Evolutionary conservation across 129 eudicot species (phyloP).

Genomic region (Saussurea involucrata): DNA sequence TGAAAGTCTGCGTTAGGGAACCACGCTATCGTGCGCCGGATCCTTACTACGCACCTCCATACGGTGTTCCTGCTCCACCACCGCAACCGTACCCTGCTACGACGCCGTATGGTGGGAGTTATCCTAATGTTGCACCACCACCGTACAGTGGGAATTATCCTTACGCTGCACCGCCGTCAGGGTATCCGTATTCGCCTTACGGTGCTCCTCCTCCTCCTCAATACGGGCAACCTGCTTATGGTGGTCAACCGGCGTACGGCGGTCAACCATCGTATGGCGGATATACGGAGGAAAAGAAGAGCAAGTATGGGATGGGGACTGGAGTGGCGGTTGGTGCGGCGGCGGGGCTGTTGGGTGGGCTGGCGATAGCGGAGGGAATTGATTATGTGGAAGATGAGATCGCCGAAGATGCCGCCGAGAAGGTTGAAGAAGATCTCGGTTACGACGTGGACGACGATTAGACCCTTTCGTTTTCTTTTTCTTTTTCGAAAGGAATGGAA

Average conservation of each 20-base stretch:
- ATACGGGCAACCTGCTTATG: constrained; percentile 31
- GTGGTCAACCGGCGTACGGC: constrained; percentile 28
- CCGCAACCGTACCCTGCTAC: constrained; percentile 21
- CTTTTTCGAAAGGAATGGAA: background rate
- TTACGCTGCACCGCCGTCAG: constrained; percentile 41
- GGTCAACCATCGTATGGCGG: constrained; percentile 28
- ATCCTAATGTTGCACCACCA: constrained; percentile 21
- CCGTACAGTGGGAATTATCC: constrained; percentile 41
- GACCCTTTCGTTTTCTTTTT: background rate
- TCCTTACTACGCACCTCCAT: constrained; percentile 52
- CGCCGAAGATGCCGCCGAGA: constrained; percentile 75
- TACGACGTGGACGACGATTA: constrained; percentile 50
- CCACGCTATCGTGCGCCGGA: constrained; percentile 58
- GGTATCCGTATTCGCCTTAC: constrained; percentile 38
- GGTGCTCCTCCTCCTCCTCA: constrained; percentile 31
- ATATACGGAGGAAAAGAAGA: constrained; percentile 40
- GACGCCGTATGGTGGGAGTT: constrained; percentile 15
- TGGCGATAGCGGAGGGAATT: constrained; percentile 72
- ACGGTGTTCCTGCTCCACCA: constrained; percentile 51
- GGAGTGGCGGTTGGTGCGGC: constrained; percentile 95
- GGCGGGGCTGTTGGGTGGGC: constrained; percentile 84
- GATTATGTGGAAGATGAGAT: constrained; percentile 69
- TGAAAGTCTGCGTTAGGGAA: constrained; percentile 44
- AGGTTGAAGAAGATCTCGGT: constrained; percentile 72
- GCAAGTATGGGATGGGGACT: constrained; percentile 78